Conservation (phyloP, 2,329 filamentous ascomycete genomes). For the Zymoseptoria passerinii region DNA sequence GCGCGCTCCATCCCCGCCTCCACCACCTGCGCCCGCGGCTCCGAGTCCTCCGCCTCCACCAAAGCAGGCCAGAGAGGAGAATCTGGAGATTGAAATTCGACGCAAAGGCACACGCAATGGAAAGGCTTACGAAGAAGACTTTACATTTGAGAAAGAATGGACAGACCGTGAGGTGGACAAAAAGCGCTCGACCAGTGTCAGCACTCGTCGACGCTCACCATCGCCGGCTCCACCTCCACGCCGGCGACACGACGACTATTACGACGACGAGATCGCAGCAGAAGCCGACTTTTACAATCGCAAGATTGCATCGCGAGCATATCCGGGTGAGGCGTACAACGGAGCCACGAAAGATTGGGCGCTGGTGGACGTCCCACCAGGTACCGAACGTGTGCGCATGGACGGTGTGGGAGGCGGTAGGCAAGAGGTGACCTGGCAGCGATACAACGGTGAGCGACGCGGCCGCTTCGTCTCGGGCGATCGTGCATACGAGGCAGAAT, state of each 20-base stretch:
- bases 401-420: slow-evolving; percentile 67
- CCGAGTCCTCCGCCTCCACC: slow-evolving; percentile 40
- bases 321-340: slow-evolving; percentile 64
- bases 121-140: slow-evolving; percentile 53
- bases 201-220: slow-evolving; percentile 32
- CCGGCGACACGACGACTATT: slow-evolving; percentile 37
- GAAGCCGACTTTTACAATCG: slow-evolving; percentile 58
- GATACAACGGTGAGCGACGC: slow-evolving; percentile 68
- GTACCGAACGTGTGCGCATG: slow-evolving; percentile 74
- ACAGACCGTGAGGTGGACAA: slow-evolving; percentile 14
- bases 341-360: slow-evolving; percentile 70
- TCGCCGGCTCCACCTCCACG: slow-evolving; percentile 16
- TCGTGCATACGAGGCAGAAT: slow-evolving; percentile 43
- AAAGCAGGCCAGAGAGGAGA: slow-evolving; percentile 36
- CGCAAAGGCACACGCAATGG: slow-evolving; percentile 41
- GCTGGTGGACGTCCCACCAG: slow-evolving; percentile 76
- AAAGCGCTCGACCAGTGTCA: slow-evolving; percentile 24
- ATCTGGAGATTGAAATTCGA: slow-evolving; percentile 49
- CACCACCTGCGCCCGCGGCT: slow-evolving; percentile 31
- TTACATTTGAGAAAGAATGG: slow-evolving; percentile 53
- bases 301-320: slow-evolving; percentile 59
- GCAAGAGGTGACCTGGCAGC: slow-evolving; percentile 70
- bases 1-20: slow-evolving; percentile 39
- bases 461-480: slow-evolving; percentile 65
- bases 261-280: slow-evolving; percentile 43